phyloP scores from a whole-genome alignment of 2,329 filamentous ascomycete species.

The Pseudodiploospora longispora region DNA sequence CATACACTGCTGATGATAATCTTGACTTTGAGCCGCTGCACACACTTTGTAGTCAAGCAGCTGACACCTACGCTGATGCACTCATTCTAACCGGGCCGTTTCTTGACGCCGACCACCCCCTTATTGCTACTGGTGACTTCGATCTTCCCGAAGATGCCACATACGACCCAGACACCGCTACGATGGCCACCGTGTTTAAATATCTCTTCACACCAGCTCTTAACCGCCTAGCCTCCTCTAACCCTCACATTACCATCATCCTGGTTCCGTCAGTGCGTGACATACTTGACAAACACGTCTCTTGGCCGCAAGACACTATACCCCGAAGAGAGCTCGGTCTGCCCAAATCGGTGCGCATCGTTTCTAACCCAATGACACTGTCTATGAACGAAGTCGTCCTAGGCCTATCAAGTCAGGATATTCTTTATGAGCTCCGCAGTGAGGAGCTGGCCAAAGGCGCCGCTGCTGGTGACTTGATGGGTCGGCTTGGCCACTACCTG shows the following conservation, averaged over 20 bases:
- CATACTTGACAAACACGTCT: slow-evolving; percentile 71
- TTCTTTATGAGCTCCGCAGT: slow-evolving; percentile 70
- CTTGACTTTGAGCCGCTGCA: slow-evolving; percentile 84
- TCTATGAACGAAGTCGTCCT: slow-evolving; percentile 81
- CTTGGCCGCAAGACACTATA: slow-evolving; percentile 66
- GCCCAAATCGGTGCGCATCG: slow-evolving; percentile 65
- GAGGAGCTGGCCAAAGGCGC: slow-evolving; percentile 49
- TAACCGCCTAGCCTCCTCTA: slow-evolving; percentile 57
- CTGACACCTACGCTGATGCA: slow-evolving; percentile 65
- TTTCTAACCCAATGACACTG: slow-evolving; percentile 86
- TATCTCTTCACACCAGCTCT: slow-evolving; percentile 69
- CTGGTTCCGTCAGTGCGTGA: slow-evolving; percentile 79
- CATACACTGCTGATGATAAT: slow-evolving; percentile 88
- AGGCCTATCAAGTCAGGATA: slow-evolving; percentile 75
- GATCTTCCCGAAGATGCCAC: slow-evolving; percentile 61
- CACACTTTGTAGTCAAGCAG: slow-evolving; percentile 70
- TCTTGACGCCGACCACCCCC: slow-evolving; percentile 82
- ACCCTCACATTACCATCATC: slow-evolving; percentile 73
- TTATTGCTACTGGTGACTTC: slow-evolving; percentile 74
- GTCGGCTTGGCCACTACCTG: slow-evolving; percentile 66
- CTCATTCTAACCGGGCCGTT: slow-evolving; percentile 82
- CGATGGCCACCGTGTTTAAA: slow-evolving; percentile 75
- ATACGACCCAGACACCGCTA: slow-evolving; percentile 68
- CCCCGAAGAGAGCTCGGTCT: slow-evolving; percentile 65
- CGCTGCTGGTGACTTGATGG: slow-evolving; percentile 47